Evolutionary conservation across 1,284 basidiomycete genomes (phyloP).

Genomic region (Malassezia cuniculi): DNA sequence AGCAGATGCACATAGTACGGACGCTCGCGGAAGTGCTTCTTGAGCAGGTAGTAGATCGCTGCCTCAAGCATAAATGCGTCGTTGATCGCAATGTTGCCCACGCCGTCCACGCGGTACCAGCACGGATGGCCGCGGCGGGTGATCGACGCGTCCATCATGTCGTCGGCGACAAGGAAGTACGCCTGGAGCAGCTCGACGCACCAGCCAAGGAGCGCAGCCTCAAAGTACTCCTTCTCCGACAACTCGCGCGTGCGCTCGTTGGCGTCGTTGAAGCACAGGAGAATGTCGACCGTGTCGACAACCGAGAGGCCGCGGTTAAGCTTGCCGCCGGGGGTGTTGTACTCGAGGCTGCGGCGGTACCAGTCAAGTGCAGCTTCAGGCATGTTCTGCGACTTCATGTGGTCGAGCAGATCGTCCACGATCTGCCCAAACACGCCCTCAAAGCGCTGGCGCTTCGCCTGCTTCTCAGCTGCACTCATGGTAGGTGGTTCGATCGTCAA

Average conservation of each 20-base stretch:
- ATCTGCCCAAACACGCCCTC: slow-evolving; percentile 51
- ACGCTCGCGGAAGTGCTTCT: slow-evolving; percentile 71
- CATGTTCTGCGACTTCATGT: slow-evolving; percentile 53
- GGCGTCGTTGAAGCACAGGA: slow-evolving; percentile 53
- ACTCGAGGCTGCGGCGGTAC: slow-evolving; percentile 62
- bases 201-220: slow-evolving; percentile 86
- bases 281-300: slow-evolving; percentile 80
- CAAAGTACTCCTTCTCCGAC: slow-evolving; percentile 59
- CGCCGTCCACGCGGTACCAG: slow-evolving; percentile 59
- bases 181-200: slow-evolving; percentile 95
- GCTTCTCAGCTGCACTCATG: slow-evolving; percentile 24
- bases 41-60: slow-evolving; percentile 80
- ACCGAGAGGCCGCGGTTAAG: slow-evolving; percentile 91
- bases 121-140: slow-evolving; percentile 96
- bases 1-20: slow-evolving; percentile 75
- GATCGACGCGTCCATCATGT: slow-evolving; percentile 90
- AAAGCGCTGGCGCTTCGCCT: slow-evolving; percentile 46
- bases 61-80: slow-evolving; percentile 93
- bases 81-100: slow-evolving; percentile 85
- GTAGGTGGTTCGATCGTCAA: too few relatives aligned
- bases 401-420: slow-evolving; percentile 53
- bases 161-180: slow-evolving; percentile 92
- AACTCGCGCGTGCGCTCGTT: slow-evolving; percentile 48
- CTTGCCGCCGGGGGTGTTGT: slow-evolving; percentile 92
- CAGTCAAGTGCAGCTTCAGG: slow-evolving; percentile 69